Evolutionary conservation across 1,139 yeast genomes (phyloP), one percentile per base, ranked within the genome.

Genomic region (Geotrichum carabidarum): DNA sequence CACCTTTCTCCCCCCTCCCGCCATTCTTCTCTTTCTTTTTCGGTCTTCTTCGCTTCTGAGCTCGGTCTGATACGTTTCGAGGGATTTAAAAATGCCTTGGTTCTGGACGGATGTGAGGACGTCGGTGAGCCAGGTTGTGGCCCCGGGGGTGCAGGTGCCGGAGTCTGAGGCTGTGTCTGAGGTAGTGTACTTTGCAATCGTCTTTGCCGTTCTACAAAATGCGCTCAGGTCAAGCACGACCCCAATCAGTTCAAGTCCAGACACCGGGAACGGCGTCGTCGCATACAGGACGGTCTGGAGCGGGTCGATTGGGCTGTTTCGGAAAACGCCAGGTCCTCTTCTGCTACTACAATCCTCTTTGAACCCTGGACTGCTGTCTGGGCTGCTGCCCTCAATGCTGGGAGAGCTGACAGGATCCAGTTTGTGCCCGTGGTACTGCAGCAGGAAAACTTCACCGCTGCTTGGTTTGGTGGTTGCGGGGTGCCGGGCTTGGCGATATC

Each of bases 361-460:
- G 4, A 14, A 34, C 15, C 36, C 5, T n/a, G 36, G 46, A 14
- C 42, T 34, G 22, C 7, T 9, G 50, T 30, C 37, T 8, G 44
- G 43, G 44, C 17, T 30, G 35, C 18, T 36, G 35, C 15, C 32
- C 31, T n/a, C n/a, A n/a, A n/a, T n/a, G 27, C 27, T 22, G 27
- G 5, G 5, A 22, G 27, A 3, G 27, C 27, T 3, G 27, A 5
- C n/a, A 22, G 27, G 27, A 22, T 22, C 27, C 27, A 22, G 4
- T 22, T 49, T 49, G 34, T 30, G 31, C 8, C 52, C 52, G 37
- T 49, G 52, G 47, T 49, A 49, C 35, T 49, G 52, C 14, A 49
- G 31, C 9, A 49, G 44, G 36, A 42, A 34, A 18, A 49, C 22
- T 22, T 44, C 42, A n/a, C 40, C 22, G 30, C 17, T 15, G 32